phyloP scores from a whole-genome alignment of 768 basidiomycete species.

The Agaricus bisporus region DNA sequence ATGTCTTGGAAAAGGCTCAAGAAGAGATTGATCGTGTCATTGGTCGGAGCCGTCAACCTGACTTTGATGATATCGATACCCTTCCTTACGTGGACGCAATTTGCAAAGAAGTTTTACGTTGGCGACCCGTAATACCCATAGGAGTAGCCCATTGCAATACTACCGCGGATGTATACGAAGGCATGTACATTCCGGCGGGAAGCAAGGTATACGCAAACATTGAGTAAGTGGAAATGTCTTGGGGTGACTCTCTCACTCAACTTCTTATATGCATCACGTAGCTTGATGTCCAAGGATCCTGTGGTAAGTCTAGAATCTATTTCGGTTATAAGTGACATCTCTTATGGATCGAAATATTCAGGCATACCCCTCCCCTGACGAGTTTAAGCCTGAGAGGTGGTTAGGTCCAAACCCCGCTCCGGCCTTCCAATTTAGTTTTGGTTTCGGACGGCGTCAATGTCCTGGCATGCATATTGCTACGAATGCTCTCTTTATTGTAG shows the following conservation, averaged over 20 bases:
- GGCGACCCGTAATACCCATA: conserved; percentile 21
- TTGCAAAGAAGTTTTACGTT: conserved; percentile 14
- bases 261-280: neutral
- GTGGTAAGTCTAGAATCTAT: neutral
- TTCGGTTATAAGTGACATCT: no score
- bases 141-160: conserved; percentile 30
- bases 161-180: conserved; percentile 13
- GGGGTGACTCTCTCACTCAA: neutral
- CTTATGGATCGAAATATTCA: neutral
- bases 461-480: conserved; percentile 21
- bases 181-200: conserved; percentile 27
- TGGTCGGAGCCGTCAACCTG: conserved; percentile 20
- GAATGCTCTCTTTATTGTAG: conserved; percentile 20
- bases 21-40: conserved; percentile 24
- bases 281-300: conserved; percentile 19
- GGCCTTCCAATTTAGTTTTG: conserved; percentile 23
- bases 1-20: conserved; percentile 21
- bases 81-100: conserved; percentile 17
- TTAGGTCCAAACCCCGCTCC: conserved; percentile 12
- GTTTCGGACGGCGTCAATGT: conserved; percentile 22
- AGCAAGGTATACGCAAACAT: conserved; percentile 18
- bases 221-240: conserved; percentile 13
- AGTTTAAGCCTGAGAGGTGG: conserved; percentile 19
- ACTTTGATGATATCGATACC: conserved; percentile 16
- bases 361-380: conserved; percentile 17